These are phyloP conservation scores for Petunia secreta DNA, from an alignment of 257 asterid species.

Conservation along the genomic window DNA sequence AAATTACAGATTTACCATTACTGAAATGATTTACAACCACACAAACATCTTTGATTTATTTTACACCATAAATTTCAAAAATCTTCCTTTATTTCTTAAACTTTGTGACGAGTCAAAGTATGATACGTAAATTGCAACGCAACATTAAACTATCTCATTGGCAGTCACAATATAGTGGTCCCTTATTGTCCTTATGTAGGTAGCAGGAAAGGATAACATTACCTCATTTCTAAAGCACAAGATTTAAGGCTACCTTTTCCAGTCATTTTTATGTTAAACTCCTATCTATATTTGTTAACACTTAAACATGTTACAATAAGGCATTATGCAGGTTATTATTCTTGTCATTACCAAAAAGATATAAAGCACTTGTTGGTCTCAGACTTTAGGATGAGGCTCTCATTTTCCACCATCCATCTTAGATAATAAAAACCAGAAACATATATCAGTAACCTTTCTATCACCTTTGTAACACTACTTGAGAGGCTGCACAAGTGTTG, in stretches of 20 bases:
- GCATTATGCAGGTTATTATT: not conserved
- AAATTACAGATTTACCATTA: no score
- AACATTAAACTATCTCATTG: no score
- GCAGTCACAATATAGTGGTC: not conserved
- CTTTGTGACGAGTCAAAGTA: no score
- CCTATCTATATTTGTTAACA: not conserved
- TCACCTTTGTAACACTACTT: conserved; percentile 10
- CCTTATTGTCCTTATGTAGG: not conserved
- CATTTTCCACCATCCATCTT: conserved; percentile 66
- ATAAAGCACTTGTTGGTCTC: not conserved
- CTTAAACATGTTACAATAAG: not conserved
- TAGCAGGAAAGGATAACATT: not conserved
- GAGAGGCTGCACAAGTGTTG: not conserved
- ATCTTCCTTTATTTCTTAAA: no score
- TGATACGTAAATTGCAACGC: no score
- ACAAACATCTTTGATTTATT: no score
- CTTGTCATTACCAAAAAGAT: not conserved
- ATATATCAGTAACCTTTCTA: conserved; percentile 19
- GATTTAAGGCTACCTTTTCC: conserved; percentile 4
- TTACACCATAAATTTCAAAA: no score
- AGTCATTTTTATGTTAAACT: not conserved
- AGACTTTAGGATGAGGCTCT: conserved; percentile 65
- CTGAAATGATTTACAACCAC: no score
- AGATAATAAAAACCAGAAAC: conserved; percentile 44
- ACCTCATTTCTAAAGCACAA: not conserved